These are phyloP conservation scores for Chloris gayana DNA, from an alignment of 176 grass and related monocot species.

Conservation along the genomic window DNA sequence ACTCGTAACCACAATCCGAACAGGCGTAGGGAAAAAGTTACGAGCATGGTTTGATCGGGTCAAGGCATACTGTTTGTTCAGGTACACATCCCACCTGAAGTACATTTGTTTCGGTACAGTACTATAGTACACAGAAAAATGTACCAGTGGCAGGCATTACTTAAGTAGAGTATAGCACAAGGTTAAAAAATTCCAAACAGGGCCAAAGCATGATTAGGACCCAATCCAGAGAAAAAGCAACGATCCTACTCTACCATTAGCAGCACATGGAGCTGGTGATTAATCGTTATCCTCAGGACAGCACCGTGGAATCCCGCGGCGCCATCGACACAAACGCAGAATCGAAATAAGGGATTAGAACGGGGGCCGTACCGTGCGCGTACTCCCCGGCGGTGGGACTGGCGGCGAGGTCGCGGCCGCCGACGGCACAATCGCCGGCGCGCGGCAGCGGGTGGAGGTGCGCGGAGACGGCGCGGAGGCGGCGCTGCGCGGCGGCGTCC, in stretches of 20 bases:
- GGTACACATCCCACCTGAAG: too few relatives aligned
- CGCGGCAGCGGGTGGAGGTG: conserved; percentile 50
- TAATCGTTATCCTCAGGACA: background rate
- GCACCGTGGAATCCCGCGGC: background rate
- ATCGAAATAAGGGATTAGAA: background rate
- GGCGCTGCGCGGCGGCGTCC: conserved; percentile 60
- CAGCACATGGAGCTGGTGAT: too few relatives aligned
- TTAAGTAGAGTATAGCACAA: background rate
- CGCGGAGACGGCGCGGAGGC: conserved; percentile 59
- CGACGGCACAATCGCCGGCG: background rate
- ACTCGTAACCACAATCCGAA: too few relatives aligned
- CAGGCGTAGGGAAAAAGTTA: too few relatives aligned
- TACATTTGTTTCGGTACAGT: too few relatives aligned
- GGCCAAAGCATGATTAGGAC: background rate
- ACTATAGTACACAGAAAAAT: background rate
- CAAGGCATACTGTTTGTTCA: too few relatives aligned
- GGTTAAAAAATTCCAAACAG: background rate
- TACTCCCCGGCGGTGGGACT: conserved; percentile 74
- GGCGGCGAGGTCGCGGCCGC: conserved; percentile 20
- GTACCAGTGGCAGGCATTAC: background rate
- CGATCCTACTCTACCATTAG: too few relatives aligned
- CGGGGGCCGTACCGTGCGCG: conserved; percentile 47
- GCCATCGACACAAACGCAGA: background rate
- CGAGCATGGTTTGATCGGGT: too few relatives aligned
- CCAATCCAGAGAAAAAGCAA: background rate